Percentiles rank a stretch among this genome's conserved stretches.
phyloP scores from a whole-genome alignment of 306 rosid genomes.

The Pterocarpus santalinus region DNA sequence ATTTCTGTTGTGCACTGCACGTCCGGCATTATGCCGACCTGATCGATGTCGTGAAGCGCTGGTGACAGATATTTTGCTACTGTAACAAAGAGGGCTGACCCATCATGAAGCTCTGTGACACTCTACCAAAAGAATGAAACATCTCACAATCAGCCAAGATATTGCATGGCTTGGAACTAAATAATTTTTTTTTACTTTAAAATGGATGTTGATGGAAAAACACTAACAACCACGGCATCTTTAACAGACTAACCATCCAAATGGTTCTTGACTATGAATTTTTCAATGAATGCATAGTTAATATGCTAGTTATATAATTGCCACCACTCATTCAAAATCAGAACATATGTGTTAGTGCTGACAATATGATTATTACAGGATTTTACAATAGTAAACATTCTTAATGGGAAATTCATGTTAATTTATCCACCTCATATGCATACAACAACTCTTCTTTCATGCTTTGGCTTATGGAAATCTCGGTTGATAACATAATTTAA shows the following conservation, averaged over 20 bases:
- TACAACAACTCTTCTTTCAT: constrained; percentile 18
- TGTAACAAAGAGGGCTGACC: constrained; percentile 92
- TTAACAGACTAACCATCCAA: constrained; percentile 2
- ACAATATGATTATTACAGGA: background rate
- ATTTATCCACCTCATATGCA: background rate
- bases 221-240: constrained; percentile 8
- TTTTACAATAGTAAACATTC: background rate
- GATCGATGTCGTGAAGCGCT: constrained; percentile 92
- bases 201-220: background rate
- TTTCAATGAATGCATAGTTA: constrained; percentile 10
- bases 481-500: background rate
- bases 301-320: background rate
- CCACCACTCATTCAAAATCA: background rate
- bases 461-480: background rate
- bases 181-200: background rate
- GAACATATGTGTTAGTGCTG: background rate
- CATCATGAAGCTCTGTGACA: constrained; percentile 92
- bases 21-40: constrained; percentile 89
- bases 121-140: constrained; percentile 62
- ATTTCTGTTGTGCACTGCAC: constrained; percentile 93
- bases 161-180: background rate
- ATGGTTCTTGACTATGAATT: background rate
- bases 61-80: constrained; percentile 96
- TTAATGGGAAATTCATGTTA: background rate
- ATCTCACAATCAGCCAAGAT: background rate